Evolutionary conservation across 2,329 filamentous ascomycete genomes (phyloP).

Genomic region (Penicillium sp.): DNA sequence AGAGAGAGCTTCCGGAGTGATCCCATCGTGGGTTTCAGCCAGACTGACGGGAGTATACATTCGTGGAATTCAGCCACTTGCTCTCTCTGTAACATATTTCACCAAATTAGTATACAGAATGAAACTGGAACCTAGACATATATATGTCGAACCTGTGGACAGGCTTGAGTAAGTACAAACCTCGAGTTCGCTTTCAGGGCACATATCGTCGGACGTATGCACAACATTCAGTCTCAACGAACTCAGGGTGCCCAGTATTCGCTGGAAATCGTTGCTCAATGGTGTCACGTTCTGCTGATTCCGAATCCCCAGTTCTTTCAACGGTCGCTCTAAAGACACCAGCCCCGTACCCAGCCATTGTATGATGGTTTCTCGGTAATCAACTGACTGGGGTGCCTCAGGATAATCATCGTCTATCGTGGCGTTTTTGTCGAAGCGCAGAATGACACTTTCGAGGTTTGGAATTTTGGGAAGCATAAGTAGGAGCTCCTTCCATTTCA

Average conservation of each 20-base stretch:
- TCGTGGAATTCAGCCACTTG: background rate
- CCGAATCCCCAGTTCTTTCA: background rate
- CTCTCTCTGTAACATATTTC: background rate
- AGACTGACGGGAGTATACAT: background rate
- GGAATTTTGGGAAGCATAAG: background rate
- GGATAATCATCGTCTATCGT: rapidly evolving
- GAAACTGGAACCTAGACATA: too few species aligned
- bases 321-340: background rate
- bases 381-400: background rate
- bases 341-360: background rate
- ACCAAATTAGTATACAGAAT: background rate
- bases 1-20: conserved; percentile 1
- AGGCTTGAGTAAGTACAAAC: background rate
- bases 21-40: conserved; percentile 3
- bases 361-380: background rate
- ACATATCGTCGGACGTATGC: background rate
- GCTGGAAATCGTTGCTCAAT: background rate
- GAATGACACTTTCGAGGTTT: background rate
- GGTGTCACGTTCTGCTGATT: background rate
- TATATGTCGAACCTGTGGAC: background rate
- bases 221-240: background rate
- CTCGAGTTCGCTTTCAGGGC: background rate
- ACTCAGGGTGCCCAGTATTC: background rate
- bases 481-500: background rate
- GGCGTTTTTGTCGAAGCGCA: background rate